Evolutionary conservation across 179 eudicot species (phyloP).

Genomic region (Beta corolliflora): DNA sequence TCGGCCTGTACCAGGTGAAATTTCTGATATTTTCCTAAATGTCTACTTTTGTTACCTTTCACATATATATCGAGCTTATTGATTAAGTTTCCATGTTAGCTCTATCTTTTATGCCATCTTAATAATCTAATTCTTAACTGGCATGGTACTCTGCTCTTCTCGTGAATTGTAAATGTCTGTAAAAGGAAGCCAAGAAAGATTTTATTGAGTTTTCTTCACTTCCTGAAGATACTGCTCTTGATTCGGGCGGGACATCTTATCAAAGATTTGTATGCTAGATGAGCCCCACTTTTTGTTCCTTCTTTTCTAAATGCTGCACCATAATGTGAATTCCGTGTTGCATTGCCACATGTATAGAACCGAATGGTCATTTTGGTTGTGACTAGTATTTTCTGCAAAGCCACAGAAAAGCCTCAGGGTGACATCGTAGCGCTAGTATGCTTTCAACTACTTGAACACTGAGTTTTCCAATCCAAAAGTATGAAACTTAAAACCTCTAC

Average conservation of each 20-base stretch:
- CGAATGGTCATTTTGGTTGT: neutral
- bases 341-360: too few relatives aligned
- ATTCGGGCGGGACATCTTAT: too few relatives aligned
- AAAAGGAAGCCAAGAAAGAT: neutral
- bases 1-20: conserved; percentile 85
- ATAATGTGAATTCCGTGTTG: neutral
- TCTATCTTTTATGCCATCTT: neutral
- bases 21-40: neutral
- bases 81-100: neutral
- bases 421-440: neutral
- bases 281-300: neutral
- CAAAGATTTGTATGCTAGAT: too few relatives aligned
- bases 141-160: neutral
- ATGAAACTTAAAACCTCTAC: neutral
- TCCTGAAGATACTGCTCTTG: too few relatives aligned
- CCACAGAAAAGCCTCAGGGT: neutral
- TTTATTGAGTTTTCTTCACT: too few relatives aligned
- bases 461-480: neutral
- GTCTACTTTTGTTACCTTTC: neutral
- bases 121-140: neutral
- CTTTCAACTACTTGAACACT: neutral
- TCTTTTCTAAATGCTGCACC: neutral
- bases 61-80: neutral
- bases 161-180: neutral
- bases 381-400: neutral